Percentiles rank a stretch among this genome's conserved stretches.
Evolutionary conservation across 2,329 filamentous ascomycete genomes (phyloP).

Genomic region (Cercospora sojina): DNA sequence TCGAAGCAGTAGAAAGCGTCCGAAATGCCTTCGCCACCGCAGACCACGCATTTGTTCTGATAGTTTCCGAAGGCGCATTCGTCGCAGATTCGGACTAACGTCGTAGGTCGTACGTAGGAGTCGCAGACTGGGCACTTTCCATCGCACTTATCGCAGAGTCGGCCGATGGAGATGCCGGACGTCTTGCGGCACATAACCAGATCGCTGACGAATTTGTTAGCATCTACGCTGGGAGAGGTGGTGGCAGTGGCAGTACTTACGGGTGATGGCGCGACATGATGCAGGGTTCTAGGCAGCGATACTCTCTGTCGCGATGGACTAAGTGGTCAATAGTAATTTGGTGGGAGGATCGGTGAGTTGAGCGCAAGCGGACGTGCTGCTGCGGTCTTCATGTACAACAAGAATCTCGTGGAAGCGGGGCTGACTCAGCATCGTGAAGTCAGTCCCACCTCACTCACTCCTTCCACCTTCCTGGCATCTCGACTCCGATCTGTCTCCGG

Average conservation of each 20-base stretch:
- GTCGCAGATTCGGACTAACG: slow-evolving; percentile 96
- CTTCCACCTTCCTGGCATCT: neutral
- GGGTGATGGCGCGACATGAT: slow-evolving; percentile 92
- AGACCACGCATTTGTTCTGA: slow-evolving; percentile 99
- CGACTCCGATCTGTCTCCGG: neutral
- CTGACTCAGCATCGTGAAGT: neutral
- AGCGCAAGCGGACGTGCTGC: neutral
- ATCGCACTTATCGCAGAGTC: slow-evolving; percentile 99
- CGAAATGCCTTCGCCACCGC: slow-evolving; percentile 94
- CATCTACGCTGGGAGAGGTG: slow-evolving; percentile 7
- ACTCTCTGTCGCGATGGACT: neutral
- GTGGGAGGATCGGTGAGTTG: no score
- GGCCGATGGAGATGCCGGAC: slow-evolving; percentile 93
- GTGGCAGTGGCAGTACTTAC: slow-evolving; percentile 52
- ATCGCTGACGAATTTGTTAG: slow-evolving; percentile 58
- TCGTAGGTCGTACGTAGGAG: slow-evolving; percentile 96
- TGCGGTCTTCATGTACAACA: neutral
- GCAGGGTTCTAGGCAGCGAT: slow-evolving; percentile 5
- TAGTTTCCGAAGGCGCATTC: slow-evolving; percentile 99
- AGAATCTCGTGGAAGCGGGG: slow-evolving; percentile 1
- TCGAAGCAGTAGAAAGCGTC: slow-evolving; percentile 99
- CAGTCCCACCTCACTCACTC: neutral
- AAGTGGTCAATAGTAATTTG: neutral
- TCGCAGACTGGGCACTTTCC: slow-evolving; percentile 99
- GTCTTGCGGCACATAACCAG: slow-evolving; percentile 99